phyloP scores from a whole-genome alignment of 805 yeast genomes.

The Wickerhamomyces sydowiorum region DNA sequence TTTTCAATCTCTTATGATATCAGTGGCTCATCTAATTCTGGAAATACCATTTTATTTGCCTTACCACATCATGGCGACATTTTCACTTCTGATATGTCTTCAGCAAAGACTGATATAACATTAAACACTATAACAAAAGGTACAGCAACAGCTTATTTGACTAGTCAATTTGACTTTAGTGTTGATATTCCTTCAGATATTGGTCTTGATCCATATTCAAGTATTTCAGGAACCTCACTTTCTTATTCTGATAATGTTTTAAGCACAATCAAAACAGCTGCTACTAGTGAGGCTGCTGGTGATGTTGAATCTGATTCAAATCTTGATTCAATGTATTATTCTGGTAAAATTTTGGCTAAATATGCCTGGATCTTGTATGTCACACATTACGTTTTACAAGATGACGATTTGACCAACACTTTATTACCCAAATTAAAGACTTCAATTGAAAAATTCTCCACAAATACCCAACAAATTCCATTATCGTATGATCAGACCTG shows the following conservation, averaged over 20 bases:
- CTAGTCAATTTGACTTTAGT: conserved; percentile 33
- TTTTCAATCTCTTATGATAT: conserved; percentile 39
- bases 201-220: conserved; percentile 39
- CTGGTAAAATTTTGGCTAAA: conserved; percentile 86
- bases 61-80: conserved; percentile 60
- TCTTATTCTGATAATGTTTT: conserved; percentile 26
- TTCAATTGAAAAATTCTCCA: conserved; percentile 65
- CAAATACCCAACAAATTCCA: conserved; percentile 66
- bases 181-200: conserved; percentile 39
- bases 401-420: conserved; percentile 41
- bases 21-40: conserved; percentile 40
- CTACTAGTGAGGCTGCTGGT: conserved; percentile 28
- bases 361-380: conserved; percentile 83
- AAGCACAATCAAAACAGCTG: conserved; percentile 27
- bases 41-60: conserved; percentile 48
- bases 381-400: conserved; percentile 58
- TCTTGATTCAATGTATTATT: conserved; percentile 79
- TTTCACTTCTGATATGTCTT: conserved; percentile 26
- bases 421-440: conserved; percentile 54
- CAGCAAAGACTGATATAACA: conserved; percentile 27
- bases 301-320: conserved; percentile 43
- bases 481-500: conserved; percentile 74
- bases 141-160: conserved; percentile 36
- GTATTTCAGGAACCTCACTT: conserved; percentile 23
- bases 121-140: conserved; percentile 49